Conservation (phyloP, 2,329 filamentous ascomycete species). For the Capronia americana region DNA sequence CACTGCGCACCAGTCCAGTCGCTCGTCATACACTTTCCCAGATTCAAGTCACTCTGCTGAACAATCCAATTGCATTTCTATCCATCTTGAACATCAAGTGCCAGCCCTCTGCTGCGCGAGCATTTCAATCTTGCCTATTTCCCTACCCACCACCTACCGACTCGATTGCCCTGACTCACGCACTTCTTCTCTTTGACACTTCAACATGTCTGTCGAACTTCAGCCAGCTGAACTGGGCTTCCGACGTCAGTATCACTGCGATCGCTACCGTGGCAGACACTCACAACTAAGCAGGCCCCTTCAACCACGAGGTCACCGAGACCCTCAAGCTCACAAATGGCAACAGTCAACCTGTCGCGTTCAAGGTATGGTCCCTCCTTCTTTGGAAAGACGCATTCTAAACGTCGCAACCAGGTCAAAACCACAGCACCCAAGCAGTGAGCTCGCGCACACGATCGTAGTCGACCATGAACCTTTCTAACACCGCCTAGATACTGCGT, state of each 20-base stretch:
- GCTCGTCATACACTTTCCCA: conserved; percentile 18
- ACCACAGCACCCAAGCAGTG: conserved; percentile 99
- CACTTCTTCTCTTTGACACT: conserved; percentile 24
- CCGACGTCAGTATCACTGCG: conserved; percentile 66
- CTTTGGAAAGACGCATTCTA: conserved; percentile 27
- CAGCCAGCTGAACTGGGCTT: conserved; percentile 91
- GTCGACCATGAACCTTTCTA: conserved; percentile 35
- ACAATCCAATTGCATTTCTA: conserved; percentile 33
- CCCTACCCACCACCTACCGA: conserved; percentile 16
- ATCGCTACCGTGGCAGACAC: conserved; percentile 19
- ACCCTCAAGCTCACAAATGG: conserved; percentile 65
- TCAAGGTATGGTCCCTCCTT: conserved; percentile 57
- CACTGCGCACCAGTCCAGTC: conserved; percentile 5
- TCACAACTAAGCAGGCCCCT: conserved; percentile 59
- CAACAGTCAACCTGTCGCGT: conserved; percentile 65
- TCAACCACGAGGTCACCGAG: conserved; percentile 69
- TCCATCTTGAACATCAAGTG: conserved; percentile 33
- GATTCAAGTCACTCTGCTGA: conserved; percentile 26
- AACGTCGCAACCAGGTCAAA: conserved; percentile 73
- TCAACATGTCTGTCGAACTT: conserved; percentile 91
- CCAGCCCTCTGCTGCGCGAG: conserved; percentile 32
- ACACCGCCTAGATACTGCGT: conserved; percentile 81
- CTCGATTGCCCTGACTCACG: conserved; percentile 11
- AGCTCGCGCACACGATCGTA: conserved; percentile 44
- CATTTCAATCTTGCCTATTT: conserved; percentile 19